Conservation (phyloP, 306 rosid species). For the Prunus dulcis region DNA sequence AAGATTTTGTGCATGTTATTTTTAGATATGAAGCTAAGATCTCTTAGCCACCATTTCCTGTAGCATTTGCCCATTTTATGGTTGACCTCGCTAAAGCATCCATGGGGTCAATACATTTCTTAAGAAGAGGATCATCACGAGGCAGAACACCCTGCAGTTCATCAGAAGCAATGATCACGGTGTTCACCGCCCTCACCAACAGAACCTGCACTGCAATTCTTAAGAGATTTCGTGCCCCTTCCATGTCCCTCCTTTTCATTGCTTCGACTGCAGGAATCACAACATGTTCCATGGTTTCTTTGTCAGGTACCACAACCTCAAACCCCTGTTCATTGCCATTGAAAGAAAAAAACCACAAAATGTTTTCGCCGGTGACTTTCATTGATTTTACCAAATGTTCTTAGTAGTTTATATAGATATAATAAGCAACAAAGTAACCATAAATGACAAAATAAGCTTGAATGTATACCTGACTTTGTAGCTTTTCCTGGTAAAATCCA, state of each 20-base stretch:
- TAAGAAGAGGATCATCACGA: slow-evolving; percentile 48
- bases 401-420: neutral
- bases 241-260: slow-evolving; percentile 57
- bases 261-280: slow-evolving; percentile 81
- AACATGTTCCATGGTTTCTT: slow-evolving; percentile 72
- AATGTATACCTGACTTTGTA: slow-evolving; percentile 46
- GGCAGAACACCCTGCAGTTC: slow-evolving; percentile 65
- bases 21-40: too few relatives aligned
- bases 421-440: neutral
- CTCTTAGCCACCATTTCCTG: slow-evolving; percentile 12
- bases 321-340: slow-evolving; percentile 53
- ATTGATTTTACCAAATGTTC: too few relatives aligned
- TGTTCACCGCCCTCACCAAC: slow-evolving; percentile 69
- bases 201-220: slow-evolving; percentile 80
- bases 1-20: slow-evolving; percentile 1
- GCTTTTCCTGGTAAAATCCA: slow-evolving; percentile 50
- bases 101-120: slow-evolving; percentile 53
- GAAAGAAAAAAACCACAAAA: neutral
- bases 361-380: neutral
- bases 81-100: slow-evolving; percentile 45
- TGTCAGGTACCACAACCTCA: slow-evolving; percentile 75
- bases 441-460: neutral
- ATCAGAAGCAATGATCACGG: slow-evolving; percentile 61
- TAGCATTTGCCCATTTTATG: slow-evolving; percentile 41
- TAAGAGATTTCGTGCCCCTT: slow-evolving; percentile 69